Evolutionary conservation across 495 filamentous ascomycete species (phyloP).

Genomic region (Clavariopsis aquatica): DNA sequence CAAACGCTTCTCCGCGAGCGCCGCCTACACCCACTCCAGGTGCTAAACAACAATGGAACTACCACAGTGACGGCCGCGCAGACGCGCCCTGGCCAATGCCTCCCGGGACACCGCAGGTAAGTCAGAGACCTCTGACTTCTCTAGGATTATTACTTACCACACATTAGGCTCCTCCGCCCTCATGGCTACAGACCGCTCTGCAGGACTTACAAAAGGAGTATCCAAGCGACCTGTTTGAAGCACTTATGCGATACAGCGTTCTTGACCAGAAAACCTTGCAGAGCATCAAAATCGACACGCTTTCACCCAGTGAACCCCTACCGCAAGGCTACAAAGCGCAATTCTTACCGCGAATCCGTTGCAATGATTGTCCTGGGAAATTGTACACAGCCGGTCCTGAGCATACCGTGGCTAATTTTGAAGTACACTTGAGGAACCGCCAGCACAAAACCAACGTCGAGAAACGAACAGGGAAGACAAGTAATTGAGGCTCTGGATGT

Average conservation of each 20-base stretch:
- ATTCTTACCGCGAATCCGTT: slow-evolving; percentile 82
- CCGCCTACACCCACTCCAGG: slow-evolving; percentile 13
- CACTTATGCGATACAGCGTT: slow-evolving; percentile 79
- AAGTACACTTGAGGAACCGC: slow-evolving; percentile 82
- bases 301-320: slow-evolving; percentile 51
- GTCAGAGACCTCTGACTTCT: neutral
- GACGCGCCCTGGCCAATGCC: slow-evolving; percentile 35
- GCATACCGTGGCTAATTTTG: slow-evolving; percentile 82
- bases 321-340: slow-evolving; percentile 64
- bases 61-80: slow-evolving; percentile 36
- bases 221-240: slow-evolving; percentile 79
- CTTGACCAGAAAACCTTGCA: slow-evolving; percentile 66
- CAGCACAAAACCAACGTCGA: slow-evolving; percentile 76
- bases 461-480: slow-evolving; percentile 46
- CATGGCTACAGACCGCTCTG: slow-evolving; percentile 74
- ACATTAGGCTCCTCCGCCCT: slow-evolving; percentile 69
- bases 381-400: slow-evolving; percentile 86
- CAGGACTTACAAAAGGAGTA: slow-evolving; percentile 62
- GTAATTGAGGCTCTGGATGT: slow-evolving; percentile 10
- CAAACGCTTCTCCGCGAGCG: slow-evolving; percentile 26
- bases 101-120: slow-evolving; percentile 23
- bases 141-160: slow-evolving; percentile 11
- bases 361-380: slow-evolving; percentile 89
- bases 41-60: slow-evolving; percentile 31
- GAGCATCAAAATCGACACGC: slow-evolving; percentile 51